Conservation (phyloP, 2,329 filamentous ascomycete genomes). For the Torrubiella hemipterigena region DNA sequence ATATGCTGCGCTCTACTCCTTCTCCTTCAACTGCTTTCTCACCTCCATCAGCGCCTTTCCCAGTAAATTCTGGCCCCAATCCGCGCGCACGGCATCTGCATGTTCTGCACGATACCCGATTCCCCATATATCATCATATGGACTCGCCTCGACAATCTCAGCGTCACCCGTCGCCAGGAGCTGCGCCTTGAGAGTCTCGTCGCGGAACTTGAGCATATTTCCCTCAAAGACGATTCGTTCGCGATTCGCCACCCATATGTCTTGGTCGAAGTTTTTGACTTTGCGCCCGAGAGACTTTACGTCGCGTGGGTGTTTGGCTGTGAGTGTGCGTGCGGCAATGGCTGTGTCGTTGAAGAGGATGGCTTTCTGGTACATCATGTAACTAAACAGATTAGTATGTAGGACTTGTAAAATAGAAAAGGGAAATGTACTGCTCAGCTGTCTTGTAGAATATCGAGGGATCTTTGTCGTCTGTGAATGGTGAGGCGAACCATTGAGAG, state of each 20-base stretch:
- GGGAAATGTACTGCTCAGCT: conserved; percentile 33
- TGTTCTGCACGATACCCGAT: conserved; percentile 43
- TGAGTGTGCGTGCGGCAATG: conserved; percentile 35
- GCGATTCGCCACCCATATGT: conserved; percentile 38
- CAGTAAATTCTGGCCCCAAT: conserved; percentile 54
- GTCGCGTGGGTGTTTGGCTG: conserved; percentile 28
- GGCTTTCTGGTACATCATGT: conserved; percentile 45
- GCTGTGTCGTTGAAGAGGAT: conserved; percentile 32
- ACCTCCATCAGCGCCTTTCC: conserved; percentile 51
- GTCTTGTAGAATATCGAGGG: conserved; percentile 29
- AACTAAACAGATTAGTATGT: conserved; percentile 17
- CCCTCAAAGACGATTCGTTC: conserved; percentile 43
- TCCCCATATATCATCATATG: conserved; percentile 53
- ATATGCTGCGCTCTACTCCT: conserved; percentile 18
- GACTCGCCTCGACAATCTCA: conserved; percentile 50
- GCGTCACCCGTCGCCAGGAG: conserved; percentile 46
- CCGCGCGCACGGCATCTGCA: conserved; percentile 30
- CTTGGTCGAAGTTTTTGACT: conserved; percentile 38
- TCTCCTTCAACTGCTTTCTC: conserved; percentile 35
- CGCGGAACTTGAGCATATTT: conserved; percentile 48
- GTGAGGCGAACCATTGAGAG: conserved; percentile 48
- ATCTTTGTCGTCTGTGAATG: conserved; percentile 30
- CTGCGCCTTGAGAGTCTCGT: conserved; percentile 28
- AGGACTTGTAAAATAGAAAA: neutral
- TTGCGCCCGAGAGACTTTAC: conserved; percentile 43